These are phyloP conservation scores for Exophiala calicioides DNA, from an alignment of 2,329 filamentous ascomycete species.

Conservation along the genomic window DNA sequence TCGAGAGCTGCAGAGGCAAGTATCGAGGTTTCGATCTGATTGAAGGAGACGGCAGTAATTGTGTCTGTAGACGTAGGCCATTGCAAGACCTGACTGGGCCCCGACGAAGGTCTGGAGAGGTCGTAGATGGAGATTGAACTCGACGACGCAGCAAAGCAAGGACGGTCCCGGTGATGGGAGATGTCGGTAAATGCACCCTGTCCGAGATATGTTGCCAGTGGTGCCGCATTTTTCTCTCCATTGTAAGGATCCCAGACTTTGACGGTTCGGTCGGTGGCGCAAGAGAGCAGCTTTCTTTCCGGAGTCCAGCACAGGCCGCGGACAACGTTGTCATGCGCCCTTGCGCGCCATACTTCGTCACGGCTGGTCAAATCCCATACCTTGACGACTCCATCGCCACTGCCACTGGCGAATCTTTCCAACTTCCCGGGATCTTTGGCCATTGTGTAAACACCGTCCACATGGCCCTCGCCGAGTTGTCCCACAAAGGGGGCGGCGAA, in stretches of 20 bases:
- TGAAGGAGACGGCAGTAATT: slow-evolving; percentile 84
- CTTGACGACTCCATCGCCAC: slow-evolving; percentile 91
- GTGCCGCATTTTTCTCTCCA: slow-evolving; percentile 66
- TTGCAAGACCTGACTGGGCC: slow-evolving; percentile 75
- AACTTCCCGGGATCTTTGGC: slow-evolving; percentile 76
- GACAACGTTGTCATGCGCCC: slow-evolving; percentile 90
- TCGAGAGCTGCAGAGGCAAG: slow-evolving; percentile 84
- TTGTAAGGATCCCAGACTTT: slow-evolving; percentile 92
- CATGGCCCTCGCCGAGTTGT: slow-evolving; percentile 85
- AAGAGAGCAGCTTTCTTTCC: slow-evolving; percentile 81
- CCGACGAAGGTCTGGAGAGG: slow-evolving; percentile 72
- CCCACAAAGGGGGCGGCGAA: slow-evolving; percentile 82
- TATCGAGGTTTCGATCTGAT: slow-evolving; percentile 89
- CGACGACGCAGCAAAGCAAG: slow-evolving; percentile 75
- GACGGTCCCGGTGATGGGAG: slow-evolving; percentile 75
- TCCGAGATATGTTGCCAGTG: slow-evolving; percentile 82
- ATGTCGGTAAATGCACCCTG: slow-evolving; percentile 78
- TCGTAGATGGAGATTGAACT: slow-evolving; percentile 86
- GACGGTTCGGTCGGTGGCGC: slow-evolving; percentile 80
- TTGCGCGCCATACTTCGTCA: slow-evolving; percentile 73
- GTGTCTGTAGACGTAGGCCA: slow-evolving; percentile 92
- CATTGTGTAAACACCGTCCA: slow-evolving; percentile 83
- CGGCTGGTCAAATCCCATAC: slow-evolving; percentile 78
- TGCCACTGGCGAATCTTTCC: slow-evolving; percentile 76
- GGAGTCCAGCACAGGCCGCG: slow-evolving; percentile 88